Conservation (phyloP, 2,329 filamentous ascomycete species). For the Cladophialophora exuberans region DNA sequence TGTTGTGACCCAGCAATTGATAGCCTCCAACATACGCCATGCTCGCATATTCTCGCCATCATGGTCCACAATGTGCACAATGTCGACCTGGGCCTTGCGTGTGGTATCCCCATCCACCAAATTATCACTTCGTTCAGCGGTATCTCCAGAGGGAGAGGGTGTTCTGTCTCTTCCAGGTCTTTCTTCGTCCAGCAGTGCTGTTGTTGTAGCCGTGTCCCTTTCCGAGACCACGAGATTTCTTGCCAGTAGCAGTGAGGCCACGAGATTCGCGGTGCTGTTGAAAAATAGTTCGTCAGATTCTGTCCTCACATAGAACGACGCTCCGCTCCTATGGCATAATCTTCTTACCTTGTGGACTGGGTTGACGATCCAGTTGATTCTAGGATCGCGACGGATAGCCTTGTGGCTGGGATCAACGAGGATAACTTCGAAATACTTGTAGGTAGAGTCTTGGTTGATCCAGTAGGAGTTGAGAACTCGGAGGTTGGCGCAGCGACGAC, state of each 20-base stretch:
- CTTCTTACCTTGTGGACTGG: conserved; percentile 83
- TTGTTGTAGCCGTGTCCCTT: conserved; percentile 99
- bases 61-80: background rate
- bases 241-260: conserved; percentile 97
- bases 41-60: background rate
- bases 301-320: background rate
- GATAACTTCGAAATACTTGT: conserved; percentile 99
- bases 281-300: background rate
- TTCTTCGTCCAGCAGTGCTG: conserved; percentile 93
- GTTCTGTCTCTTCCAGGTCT: conserved; percentile 99
- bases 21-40: background rate
- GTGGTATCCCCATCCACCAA: background rate
- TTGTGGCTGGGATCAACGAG: conserved; percentile 99
- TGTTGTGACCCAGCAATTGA: background rate
- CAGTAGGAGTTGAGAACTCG: conserved; percentile 99
- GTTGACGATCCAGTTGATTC: conserved; percentile 99
- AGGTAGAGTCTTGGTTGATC: conserved; percentile 99
- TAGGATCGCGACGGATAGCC: conserved; percentile 97
- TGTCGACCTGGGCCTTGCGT: background rate
- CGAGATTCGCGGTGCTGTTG: conserved; percentile 88
- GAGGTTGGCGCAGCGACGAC: conserved; percentile 97
- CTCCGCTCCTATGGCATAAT: background rate
- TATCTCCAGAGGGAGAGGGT: conserved; percentile 98
- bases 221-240: conserved; percentile 99
- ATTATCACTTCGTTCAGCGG: conserved; percentile 54